Conservation (phyloP, 805 yeast species). For the Kazachstania taianensis region DNA sequence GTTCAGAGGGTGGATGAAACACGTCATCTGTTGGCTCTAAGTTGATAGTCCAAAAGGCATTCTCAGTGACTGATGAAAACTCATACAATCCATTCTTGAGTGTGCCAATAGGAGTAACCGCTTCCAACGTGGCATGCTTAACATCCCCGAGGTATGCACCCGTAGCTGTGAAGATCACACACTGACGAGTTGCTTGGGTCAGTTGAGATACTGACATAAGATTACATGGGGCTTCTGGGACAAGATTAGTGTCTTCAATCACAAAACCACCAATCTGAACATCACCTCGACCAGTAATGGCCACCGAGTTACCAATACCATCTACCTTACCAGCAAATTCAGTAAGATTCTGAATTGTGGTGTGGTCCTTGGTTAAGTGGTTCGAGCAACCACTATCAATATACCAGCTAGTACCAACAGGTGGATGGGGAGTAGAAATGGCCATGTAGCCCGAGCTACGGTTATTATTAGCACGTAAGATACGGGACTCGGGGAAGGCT, state of each 20-base stretch:
- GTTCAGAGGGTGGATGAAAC: no score
- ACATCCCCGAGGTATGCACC: neutral
- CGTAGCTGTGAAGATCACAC: neutral
- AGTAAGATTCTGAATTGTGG: neutral
- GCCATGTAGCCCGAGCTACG: no score
- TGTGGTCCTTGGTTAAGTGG: slow-evolving; percentile 3
- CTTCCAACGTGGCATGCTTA: neutral
- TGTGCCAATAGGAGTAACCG: neutral
- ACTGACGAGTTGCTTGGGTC: neutral
- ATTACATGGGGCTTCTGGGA: slow-evolving; percentile 3
- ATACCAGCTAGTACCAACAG: no score
- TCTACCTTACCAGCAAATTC: neutral
- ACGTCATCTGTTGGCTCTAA: no score
- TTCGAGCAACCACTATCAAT: slow-evolving; percentile 5
- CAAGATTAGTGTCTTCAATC: slow-evolving; percentile 2
- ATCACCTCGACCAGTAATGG: slow-evolving; percentile 3
- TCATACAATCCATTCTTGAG: neutral
- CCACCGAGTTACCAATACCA: slow-evolving; percentile 5
- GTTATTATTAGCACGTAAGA: no score
- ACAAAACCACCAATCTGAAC: neutral
- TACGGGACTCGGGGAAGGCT: no score
- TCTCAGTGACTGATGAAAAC: neutral
- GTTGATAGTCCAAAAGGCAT: neutral
- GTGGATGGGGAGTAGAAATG: no score
- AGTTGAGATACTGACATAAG: slow-evolving; percentile 1